These are phyloP conservation scores for Olyra latifolia DNA, from an alignment of 176 grass and related monocot species.

Conservation along the genomic window DNA sequence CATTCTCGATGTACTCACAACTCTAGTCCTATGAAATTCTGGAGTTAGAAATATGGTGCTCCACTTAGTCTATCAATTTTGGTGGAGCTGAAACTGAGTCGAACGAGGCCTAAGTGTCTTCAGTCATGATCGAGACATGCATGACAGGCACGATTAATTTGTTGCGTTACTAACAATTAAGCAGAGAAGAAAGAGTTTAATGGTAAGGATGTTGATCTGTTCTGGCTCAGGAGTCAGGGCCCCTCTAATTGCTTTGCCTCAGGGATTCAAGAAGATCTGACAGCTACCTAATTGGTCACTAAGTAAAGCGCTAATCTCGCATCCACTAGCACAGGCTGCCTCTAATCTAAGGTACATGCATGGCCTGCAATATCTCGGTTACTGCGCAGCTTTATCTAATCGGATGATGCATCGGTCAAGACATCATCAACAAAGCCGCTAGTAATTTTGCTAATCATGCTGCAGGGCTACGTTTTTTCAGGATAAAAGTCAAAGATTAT, in stretches of 20 bases:
- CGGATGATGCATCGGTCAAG: background rate
- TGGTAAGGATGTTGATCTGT: background rate
- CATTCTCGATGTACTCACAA: too few species aligned
- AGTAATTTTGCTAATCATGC: background rate
- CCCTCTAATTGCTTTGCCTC: conserved; percentile 19
- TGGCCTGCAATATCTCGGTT: background rate
- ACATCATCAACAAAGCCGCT: background rate
- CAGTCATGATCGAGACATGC: conserved; percentile 16
- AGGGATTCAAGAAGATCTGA: conserved; percentile 2
- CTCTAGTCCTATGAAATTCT: too few species aligned
- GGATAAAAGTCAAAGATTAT: too few species aligned
- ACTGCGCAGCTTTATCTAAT: background rate
- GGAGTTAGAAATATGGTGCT: too few species aligned
- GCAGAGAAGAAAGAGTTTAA: background rate
- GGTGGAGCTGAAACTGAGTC: too few species aligned
- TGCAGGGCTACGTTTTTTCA: background rate
- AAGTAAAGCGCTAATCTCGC: background rate
- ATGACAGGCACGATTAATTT: background rate
- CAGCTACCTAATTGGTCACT: conserved; percentile 43
- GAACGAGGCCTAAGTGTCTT: conserved; percentile 5
- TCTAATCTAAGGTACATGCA: background rate
- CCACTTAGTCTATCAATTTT: too few species aligned
- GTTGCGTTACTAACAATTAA: background rate
- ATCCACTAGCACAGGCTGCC: conserved; percentile 5
- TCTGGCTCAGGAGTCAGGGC: conserved; percentile 2